Percentiles rank a stretch among this genome's conserved stretches.
Evolutionary conservation across 805 yeast genomes (phyloP).

Genomic region (Nakazawaea peltata): DNA sequence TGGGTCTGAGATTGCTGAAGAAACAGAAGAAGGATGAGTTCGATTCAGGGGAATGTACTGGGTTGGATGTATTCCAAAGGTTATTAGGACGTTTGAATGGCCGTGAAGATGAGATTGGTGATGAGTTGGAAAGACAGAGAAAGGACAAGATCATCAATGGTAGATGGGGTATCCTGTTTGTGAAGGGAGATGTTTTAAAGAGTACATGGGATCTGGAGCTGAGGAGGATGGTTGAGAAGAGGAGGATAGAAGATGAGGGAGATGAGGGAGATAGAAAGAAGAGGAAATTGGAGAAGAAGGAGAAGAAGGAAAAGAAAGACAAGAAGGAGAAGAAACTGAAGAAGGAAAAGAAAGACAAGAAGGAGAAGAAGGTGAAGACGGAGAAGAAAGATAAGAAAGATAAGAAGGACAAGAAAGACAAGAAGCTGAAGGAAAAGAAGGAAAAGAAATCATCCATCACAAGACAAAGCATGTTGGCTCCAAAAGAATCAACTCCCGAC

Average conservation of each 20-base stretch:
- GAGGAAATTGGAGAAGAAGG: slow-evolving; percentile 13
- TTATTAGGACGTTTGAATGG: slow-evolving; percentile 87
- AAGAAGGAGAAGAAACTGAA: slow-evolving; percentile 18
- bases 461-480: slow-evolving; percentile 33
- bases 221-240: slow-evolving; percentile 25
- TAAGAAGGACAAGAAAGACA: slow-evolving; percentile 16
- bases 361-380: slow-evolving; percentile 16
- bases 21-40: slow-evolving; percentile 50
- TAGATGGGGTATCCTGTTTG: slow-evolving; percentile 82
- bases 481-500: slow-evolving; percentile 20
- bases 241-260: slow-evolving; percentile 19
- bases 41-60: slow-evolving; percentile 79
- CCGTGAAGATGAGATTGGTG: slow-evolving; percentile 55
- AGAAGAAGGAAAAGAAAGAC: slow-evolving; percentile 12
- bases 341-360: slow-evolving; percentile 19
- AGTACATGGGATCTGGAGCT: slow-evolving; percentile 75
- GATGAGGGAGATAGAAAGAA: slow-evolving; percentile 14
- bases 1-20: slow-evolving; percentile 71
- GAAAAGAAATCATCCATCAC: slow-evolving; percentile 20
- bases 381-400: slow-evolving; percentile 17
- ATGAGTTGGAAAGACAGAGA: slow-evolving; percentile 63
- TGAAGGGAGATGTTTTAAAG: slow-evolving; percentile 72
- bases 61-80: slow-evolving; percentile 89
- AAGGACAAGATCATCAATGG: slow-evolving; percentile 70
- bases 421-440: slow-evolving; percentile 16